Base-by-base conservation (phyloP, 306 rosid species). In the Sesbania bispinosa region DNA sequence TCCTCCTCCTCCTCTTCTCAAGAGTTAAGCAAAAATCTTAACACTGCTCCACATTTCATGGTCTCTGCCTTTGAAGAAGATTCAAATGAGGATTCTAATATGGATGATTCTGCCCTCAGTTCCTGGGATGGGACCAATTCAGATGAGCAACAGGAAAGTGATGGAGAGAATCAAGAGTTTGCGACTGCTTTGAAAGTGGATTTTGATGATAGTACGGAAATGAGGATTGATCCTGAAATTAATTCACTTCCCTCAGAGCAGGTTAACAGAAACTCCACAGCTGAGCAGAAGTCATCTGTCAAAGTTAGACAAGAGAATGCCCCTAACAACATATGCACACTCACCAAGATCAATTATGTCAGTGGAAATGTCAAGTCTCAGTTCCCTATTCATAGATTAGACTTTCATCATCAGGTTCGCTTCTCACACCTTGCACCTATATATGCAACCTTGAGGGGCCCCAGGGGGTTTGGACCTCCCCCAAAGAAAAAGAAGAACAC, bases 381-480 rank as follows among this genome's bases (percentile, higher is more conserved):
- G 33, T 75, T 70, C 75, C 76, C 75, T 19, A 19, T 80, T 66
- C 62, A 75, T 33, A 75, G 35, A 45, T 70, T 81, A 67, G 62
- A 76, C 24, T 50, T 13, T 62, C 73, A 71, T 38, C 65, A 16
- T 15, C 69, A 65, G 6, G 59, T 47, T 30, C 79, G 46, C 10
- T 68, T 63, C 43, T 58, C 83, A 27, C 62, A 74, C 61, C 46
- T 76, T 15, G 54, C 79, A 23, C 83, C 70, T 5, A 4, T 80
- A 63, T 46, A 32, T 53, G 90, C 97, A 42, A 90, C 93, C 38
- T 41, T 88, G 83, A 74, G 64, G 71, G 74, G 63, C 39, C 88
- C 92, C 1, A 88, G 72, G 73, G 98, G 98, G 6, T 93, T 90
- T 38, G 98, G 98, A 36, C 77, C 87, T 1, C 21, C 92, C 0